These are phyloP conservation scores for Ceratocystis diversiconidia DNA, from an alignment of 2,329 filamentous ascomycete species.

Conservation along the genomic window DNA sequence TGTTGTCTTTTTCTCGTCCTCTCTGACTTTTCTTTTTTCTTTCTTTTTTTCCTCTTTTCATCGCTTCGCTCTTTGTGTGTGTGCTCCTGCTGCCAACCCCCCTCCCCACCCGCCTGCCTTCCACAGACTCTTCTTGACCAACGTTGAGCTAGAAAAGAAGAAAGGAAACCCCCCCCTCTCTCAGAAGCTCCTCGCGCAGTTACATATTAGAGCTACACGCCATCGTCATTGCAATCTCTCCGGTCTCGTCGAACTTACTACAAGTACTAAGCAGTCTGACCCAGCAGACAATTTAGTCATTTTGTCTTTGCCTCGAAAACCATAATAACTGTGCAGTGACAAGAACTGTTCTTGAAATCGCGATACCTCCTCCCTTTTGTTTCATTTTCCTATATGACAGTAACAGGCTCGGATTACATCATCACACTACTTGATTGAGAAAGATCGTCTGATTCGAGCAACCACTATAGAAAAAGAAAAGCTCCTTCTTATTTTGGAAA, in stretches of 20 bases:
- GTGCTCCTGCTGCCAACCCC: neutral
- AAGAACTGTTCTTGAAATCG: neutral
- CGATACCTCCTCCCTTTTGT: neutral
- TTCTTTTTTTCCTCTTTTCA: neutral
- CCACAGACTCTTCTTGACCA: neutral
- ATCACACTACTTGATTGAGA: neutral
- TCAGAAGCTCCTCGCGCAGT: neutral
- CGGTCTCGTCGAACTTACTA: neutral
- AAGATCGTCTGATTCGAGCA: neutral
- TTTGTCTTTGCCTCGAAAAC: conserved; percentile 2
- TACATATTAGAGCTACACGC: neutral
- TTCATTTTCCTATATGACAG: neutral
- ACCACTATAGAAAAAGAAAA: neutral
- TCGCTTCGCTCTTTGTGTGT: neutral
- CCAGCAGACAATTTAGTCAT: neutral
- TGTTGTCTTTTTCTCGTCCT: neutral
- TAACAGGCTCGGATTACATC: neutral
- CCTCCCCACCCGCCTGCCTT: neutral
- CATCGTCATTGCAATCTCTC: neutral
- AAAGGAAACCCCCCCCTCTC: too few species aligned
- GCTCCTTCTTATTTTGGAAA: neutral
- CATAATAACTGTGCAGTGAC: neutral
- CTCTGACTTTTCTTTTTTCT: neutral
- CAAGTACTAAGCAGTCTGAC: neutral
- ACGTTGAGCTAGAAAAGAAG: neutral